Evolutionary conservation across 352 stramenopile species (phyloP), one percentile per base, ranked within the genome.

Genomic region (Thraustochytrium striatum): DNA sequence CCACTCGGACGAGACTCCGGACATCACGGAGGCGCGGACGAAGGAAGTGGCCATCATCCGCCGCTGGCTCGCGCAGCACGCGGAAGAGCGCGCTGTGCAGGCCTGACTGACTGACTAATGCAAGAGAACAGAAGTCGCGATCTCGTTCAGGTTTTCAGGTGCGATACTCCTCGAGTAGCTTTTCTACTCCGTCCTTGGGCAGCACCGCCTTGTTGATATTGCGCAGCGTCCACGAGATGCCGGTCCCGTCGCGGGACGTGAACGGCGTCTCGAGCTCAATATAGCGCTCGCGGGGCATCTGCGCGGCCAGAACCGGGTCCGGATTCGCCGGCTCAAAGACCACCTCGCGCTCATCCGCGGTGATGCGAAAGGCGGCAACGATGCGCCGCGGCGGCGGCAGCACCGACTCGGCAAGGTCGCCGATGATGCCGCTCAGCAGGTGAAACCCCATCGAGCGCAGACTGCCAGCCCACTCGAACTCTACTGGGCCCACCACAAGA

Each of bases 41-140:
- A 84, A 83, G 16, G 89, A 97, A 72, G 58, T 95, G 50, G 85
- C 89, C 47, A 83, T 91, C 57, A 94, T 97, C 36, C 83, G 84
- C 36, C 41, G 82, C 33, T 97, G 92, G 92, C 89, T 96, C 72
- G 81, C 89, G 50, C 87, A 92, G 75, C 47, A 55, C 25, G 16
- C 16, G 47, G 25, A 55, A 16, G 16, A 55, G 25, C 25, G 25
- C 47, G 25, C 47, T 21, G 47, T 25, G 16, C 47, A 55, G 25
- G 16, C 25, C 47, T 55, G 16, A 55, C 25, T 55, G 16, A 55
- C 47, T 55, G 47, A 55, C 25, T 21, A 55, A 55, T 55, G 25
- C 16, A 55, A 21, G 47, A 55, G 47, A n/a, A n/a, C n/a, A n/a
- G n/a, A n/a, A n/a, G n/a, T n/a, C n/a, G n/a, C n/a, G n/a, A n/a